A percentile compares a stretch with the other conserved stretches of the same genome.
Conservation (phyloP, 2,329 filamentous ascomycete genomes). For the Botrytis fabae region DNA sequence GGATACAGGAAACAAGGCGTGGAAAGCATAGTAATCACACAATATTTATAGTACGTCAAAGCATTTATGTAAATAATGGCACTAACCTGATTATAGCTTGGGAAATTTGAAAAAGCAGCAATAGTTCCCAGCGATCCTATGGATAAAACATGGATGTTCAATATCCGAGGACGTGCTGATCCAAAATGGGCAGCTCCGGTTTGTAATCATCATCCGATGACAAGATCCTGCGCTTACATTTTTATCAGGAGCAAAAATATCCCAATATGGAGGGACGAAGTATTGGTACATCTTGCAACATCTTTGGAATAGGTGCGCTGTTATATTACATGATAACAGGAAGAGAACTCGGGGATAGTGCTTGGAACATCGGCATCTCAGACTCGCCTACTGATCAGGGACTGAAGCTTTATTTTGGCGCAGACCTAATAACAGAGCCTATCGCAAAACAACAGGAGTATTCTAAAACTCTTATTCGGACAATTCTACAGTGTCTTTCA, state of each 20-base stretch:
- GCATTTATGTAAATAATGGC: not conserved
- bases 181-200: conserved; percentile 5
- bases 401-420: not conserved
- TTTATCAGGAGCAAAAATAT: not conserved
- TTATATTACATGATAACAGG: not conserved
- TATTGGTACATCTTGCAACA: not conserved
- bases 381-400: not conserved
- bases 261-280: not conserved
- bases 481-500: not conserved
- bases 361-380: not conserved
- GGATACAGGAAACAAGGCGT: too few species aligned
- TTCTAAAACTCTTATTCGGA: not conserved
- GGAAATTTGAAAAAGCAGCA: not conserved
- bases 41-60: not conserved
- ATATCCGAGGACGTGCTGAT: not conserved
- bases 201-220: not conserved
- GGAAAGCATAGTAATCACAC: not conserved
- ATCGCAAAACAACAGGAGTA: not conserved
- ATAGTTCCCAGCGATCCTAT: not conserved
- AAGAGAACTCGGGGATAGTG: not conserved
- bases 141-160: not conserved
- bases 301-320: conserved; percentile 8
- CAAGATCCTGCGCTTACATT: not conserved
- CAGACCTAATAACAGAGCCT: not conserved
- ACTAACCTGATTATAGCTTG: not conserved